Percentiles rank a stretch among this genome's conserved stretches.
phyloP scores from a whole-genome alignment of 805 yeast species.

The Suhomyces canberraensis region DNA sequence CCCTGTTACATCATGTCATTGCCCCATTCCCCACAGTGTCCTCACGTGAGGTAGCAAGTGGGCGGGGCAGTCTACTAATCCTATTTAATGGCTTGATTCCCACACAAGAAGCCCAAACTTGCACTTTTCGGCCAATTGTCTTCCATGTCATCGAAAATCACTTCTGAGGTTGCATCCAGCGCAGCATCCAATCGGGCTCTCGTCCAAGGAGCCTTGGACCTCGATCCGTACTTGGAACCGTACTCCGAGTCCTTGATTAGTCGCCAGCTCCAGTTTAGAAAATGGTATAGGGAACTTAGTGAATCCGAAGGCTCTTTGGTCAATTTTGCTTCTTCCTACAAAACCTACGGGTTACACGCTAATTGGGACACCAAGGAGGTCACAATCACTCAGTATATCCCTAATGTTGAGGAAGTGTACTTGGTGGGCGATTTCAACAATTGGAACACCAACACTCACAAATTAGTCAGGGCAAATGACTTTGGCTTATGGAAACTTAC shows the following conservation, averaged over 20 bases:
- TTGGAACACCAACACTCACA: conserved; percentile 64
- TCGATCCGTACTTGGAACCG: conserved; percentile 89
- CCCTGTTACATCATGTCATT: too few relatives aligned
- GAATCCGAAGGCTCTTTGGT: conserved; percentile 55
- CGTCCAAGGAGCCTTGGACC: conserved; percentile 57
- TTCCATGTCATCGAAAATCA: too few relatives aligned
- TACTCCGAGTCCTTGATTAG: conserved; percentile 62
- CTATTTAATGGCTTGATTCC: neutral
- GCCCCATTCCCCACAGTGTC: too few relatives aligned
- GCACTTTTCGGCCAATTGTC: too few relatives aligned
- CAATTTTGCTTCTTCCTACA: conserved; percentile 73
- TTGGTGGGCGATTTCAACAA: conserved; percentile 90
- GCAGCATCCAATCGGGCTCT: conserved; percentile 2
- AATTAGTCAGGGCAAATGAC: conserved; percentile 52
- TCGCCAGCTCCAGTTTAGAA: conserved; percentile 62
- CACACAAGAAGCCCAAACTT: too few relatives aligned
- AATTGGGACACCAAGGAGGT: conserved; percentile 50
- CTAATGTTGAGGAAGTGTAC: conserved; percentile 72
- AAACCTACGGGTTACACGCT: conserved; percentile 73
- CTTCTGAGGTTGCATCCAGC: too few relatives aligned
- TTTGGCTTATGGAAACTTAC: conserved; percentile 68
- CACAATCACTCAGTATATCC: conserved; percentile 81
- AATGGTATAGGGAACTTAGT: conserved; percentile 57
- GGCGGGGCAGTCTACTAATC: neutral
- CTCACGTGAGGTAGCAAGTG: conserved; percentile 4